Evolutionary conservation across 371 early-diverging fungal species (phyloP), one percentile per base, ranked within the genome.

Genomic region (Funneliformis caledonium): DNA sequence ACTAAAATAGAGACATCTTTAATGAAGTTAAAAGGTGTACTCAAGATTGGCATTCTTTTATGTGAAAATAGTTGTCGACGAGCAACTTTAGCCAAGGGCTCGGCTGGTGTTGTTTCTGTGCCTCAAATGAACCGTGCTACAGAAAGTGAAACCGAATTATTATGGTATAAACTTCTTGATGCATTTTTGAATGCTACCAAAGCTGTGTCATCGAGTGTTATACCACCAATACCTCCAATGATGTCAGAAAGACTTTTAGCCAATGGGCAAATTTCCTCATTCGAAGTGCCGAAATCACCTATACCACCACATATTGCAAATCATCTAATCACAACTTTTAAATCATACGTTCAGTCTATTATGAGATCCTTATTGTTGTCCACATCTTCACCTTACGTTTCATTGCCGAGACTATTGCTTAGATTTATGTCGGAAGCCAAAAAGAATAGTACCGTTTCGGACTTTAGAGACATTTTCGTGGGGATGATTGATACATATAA

Each of bases 401-500:
- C 92, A 0, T 84, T 94, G 6, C 93, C 93, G 6, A 85, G 91
- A 5, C 84, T 95, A 9, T 81, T 95, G 45, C 82, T 87, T 52
- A 91, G 92, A 4, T 85, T 93, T 47, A 91, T 93, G 37, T 87
- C 94, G 4, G 75, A 81, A 74, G 59, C 84, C 87, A 59, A 78
- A 62, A 68, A 89, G 47, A 88, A 87, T 48, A 90, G 91, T 11
- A 90, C 91, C 0, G 91, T 95, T 86, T 93, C 92, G 7, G 93
- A 94, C 78, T 92, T 92, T 77, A 86, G 92, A 59, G 92, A 91
- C 60, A 90, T 93, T 16, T 92, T 95, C 72, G 86, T 91, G 47
- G 91, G 92, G 26, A 93, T 95, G 92, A 85, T 95, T 47, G 93
- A 93, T 70, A 91, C 92, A 16, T 93, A 93, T 83, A 89, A 90